Evolutionary conservation across 169 alveolate genomes (phyloP), one percentile per base, ranked within the genome.

Genomic region (Cryptosporidium canis): DNA sequence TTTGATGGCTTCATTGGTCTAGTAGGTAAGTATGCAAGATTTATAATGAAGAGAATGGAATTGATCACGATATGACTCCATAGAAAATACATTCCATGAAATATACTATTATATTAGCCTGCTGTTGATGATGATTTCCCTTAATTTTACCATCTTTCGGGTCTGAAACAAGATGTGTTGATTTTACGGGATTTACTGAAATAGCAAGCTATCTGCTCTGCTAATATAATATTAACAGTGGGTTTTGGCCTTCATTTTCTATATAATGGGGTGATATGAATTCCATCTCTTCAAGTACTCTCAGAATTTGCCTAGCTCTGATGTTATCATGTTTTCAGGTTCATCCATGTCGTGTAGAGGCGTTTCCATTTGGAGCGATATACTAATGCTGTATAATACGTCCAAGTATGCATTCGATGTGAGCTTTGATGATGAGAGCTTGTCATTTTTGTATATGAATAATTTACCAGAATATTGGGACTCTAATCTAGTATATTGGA

Each of bases 121-220:
- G 18, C 51, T 27, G 58, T 27, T 58, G 11, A 63, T 77, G 87
- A 77, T 77, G 87, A 77, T 58, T 77, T 77, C 87, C 87, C 87
- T 29, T 27, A 77, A 56, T n/a, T 77, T 51, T 56, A 77, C 87
- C 87, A 77, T 77, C 87, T 77, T 77, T 77, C 87, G 87, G 87
- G 87, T 77, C 87, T 77, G 87, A 77, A 77, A 58, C n/a, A 44
- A 58, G 45, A 53, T 35, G 39, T 77, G 87, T 77, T 77, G 87
- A 77, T 55, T 29, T 58, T 39, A 77, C 5, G 87, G 87, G 87
- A 77, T 33, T 27, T 24, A 43, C 87, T 77, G 87, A 77, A 55
- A 43, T 37, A n/a, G 68, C n/a, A 0, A 35, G 27, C 43, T 21
- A 31, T 35, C 27, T 24, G 31, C 33, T 61, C 8, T 31, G 12